Percentiles rank a stretch among this genome's conserved stretches.
These are phyloP conservation scores for Komagataella kurtzmanii DNA, from an alignment of 805 yeast genomes.

Conservation along the genomic window DNA sequence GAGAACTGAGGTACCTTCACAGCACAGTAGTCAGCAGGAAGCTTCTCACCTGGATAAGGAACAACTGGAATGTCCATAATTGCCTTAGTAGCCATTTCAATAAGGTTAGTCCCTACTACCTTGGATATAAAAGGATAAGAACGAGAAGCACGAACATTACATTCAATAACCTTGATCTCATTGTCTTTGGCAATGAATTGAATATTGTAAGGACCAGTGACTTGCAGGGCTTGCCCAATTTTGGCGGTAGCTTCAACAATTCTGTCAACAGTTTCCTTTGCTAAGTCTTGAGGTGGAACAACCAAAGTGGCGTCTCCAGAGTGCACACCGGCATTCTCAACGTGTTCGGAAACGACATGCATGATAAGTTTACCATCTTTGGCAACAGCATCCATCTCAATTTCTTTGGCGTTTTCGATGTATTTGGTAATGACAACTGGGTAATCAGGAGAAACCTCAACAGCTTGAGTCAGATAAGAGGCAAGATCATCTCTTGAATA, in stretches of 20 bases:
- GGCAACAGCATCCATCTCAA: constrained; percentile 98
- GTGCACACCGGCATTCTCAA: constrained; percentile 98
- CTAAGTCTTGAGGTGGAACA: constrained; percentile 93
- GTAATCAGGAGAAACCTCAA: constrained; percentile 92
- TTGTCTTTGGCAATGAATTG: constrained; percentile 94
- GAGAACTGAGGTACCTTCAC: constrained; percentile 96
- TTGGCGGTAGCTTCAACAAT: constrained; percentile 93
- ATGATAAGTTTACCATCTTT: constrained; percentile 85
- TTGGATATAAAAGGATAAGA: constrained; percentile 97
- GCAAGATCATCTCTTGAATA: constrained; percentile 83
- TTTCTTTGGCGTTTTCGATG: constrained; percentile 94
- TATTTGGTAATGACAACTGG: constrained; percentile 96
- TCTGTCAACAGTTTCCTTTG: constrained; percentile 79
- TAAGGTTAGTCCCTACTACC: constrained; percentile 91
- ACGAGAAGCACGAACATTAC: constrained; percentile 98
- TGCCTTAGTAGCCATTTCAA: constrained; percentile 95
- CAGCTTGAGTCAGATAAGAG: constrained; percentile 83
- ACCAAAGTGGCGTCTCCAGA: constrained; percentile 98
- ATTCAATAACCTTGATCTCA: constrained; percentile 94
- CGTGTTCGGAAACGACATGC: constrained; percentile 98
- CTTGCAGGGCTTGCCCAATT: constrained; percentile 87
- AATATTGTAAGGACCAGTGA: constrained; percentile 95
- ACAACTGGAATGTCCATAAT: constrained; percentile 77
- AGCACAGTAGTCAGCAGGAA: constrained; percentile 92
- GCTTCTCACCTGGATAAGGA: constrained; percentile 80